Conservation (phyloP, 257 asterid species). For the Galeopsis tetrahit region DNA sequence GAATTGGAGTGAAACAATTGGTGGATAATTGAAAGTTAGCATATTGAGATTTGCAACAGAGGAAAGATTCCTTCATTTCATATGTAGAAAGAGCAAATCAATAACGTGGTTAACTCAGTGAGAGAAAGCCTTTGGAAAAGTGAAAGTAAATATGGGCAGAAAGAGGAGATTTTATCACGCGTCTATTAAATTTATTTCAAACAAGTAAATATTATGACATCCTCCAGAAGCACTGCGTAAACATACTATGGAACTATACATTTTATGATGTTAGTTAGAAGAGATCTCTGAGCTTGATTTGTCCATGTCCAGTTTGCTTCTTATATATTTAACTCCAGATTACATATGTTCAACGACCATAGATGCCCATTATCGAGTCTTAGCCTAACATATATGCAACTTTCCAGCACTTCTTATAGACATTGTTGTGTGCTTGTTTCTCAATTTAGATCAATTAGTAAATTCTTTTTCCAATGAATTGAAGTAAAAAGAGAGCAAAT, state of each 20-base stretch:
- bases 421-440: not conserved
- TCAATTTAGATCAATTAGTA: not conserved
- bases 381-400: not conserved
- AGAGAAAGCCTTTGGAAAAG: conserved; percentile 1
- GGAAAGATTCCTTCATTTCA: not conserved
- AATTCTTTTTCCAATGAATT: not conserved
- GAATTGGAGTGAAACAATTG: conserved; percentile 6
- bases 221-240: not conserved
- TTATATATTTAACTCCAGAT: conserved; percentile 10
- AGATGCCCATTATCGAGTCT: not conserved
- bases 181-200: not conserved
- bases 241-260: not conserved
- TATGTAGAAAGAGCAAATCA: not conserved
- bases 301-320: not conserved
- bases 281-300: not conserved
- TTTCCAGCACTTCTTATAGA: not conserved
- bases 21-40: not conserved
- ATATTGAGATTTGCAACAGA: not conserved
- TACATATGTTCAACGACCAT: conserved; percentile 7
- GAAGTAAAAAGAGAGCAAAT: conserved; percentile 14
- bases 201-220: not conserved
- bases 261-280: not conserved
- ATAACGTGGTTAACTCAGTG: not conserved
- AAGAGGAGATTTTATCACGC: not conserved
- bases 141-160: not conserved